phyloP scores from a whole-genome alignment of 2,329 filamentous ascomycete species.

The Biscogniauxia marginata region DNA sequence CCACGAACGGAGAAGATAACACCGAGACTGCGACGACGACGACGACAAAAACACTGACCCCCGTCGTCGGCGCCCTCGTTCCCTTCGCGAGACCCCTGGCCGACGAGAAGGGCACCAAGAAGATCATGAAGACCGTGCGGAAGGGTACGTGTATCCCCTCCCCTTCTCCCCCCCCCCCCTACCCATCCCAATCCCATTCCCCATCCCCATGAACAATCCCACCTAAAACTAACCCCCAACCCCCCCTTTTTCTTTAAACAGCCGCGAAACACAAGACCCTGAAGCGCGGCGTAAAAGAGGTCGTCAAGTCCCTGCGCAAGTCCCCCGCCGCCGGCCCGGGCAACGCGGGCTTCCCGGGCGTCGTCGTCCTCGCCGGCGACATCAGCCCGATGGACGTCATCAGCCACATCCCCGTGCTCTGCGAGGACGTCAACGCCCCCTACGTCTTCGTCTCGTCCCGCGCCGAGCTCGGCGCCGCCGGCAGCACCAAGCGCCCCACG shows the following conservation, averaged over 20 bases:
- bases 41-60: constrained; percentile 42
- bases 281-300: constrained; percentile 97
- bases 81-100: constrained; percentile 81
- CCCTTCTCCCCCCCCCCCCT: constrained; percentile 6
- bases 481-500: constrained; percentile 92
- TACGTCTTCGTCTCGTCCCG: constrained; percentile 94
- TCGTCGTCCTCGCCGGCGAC: constrained; percentile 93
- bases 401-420: constrained; percentile 94
- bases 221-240: constrained; percentile 5
- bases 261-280: constrained; percentile 94
- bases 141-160: constrained; percentile 45
- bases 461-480: constrained; percentile 89
- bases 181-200: background rate
- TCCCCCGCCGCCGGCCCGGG: constrained; percentile 69
- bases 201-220: background rate
- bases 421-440: constrained; percentile 96
- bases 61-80: constrained; percentile 62
- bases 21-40: constrained; percentile 46
- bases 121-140: constrained; percentile 56
- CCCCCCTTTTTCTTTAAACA: too few relatives aligned
- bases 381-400: constrained; percentile 99
- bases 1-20: constrained; percentile 43
- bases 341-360: constrained; percentile 61
- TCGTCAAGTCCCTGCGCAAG: constrained; percentile 97
- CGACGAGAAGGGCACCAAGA: constrained; percentile 72